Evolutionary conservation across 345 rosid genomes (phyloP).

Genomic region (Schrenkiella parvula): DNA sequence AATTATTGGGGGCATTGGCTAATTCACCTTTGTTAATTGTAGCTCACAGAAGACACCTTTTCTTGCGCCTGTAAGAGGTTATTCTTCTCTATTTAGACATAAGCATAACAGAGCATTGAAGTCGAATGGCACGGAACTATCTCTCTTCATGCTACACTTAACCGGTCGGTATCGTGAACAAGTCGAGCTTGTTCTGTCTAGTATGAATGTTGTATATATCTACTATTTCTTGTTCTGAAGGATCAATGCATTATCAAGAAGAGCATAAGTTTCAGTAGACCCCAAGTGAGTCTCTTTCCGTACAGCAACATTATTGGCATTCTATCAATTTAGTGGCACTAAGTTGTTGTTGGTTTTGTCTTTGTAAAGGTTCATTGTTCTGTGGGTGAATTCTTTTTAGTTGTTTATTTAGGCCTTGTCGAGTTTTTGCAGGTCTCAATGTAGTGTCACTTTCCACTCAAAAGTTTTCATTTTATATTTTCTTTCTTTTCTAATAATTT

Average conservation of each 20-base stretch:
- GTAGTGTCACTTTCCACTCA: slow-evolving; percentile 40
- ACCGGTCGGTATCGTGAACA: not conserved
- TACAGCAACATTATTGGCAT: slow-evolving; percentile 37
- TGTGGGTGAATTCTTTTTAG: slow-evolving; percentile 23
- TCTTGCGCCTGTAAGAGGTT: not conserved
- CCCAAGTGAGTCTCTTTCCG: slow-evolving; percentile 34
- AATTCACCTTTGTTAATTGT: slow-evolving; percentile 33
- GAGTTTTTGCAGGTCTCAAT: slow-evolving; percentile 32
- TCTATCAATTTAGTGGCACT: slow-evolving; percentile 23
- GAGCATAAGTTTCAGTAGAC: slow-evolving; percentile 27
- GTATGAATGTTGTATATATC: not conserved
- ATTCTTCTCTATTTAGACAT: not conserved
- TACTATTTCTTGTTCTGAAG: slow-evolving; percentile 25
- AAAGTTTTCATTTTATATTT: slow-evolving; percentile 19
- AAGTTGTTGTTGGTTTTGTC: slow-evolving; percentile 18
- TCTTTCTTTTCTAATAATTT: not conserved
- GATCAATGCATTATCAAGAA: slow-evolving; percentile 28
- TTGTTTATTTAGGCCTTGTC: slow-evolving; percentile 32
- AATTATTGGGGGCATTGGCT: slow-evolving; percentile 45
- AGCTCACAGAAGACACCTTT: slow-evolving; percentile 4
- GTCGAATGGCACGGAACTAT: slow-evolving; percentile 4
- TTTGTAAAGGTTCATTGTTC: slow-evolving; percentile 8
- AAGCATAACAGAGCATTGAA: not conserved
- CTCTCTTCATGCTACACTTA: not conserved
- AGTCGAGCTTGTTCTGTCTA: not conserved